Evolutionary conservation across 768 basidiomycete species (phyloP).

Genomic region (Agaricus subrufescens): DNA sequence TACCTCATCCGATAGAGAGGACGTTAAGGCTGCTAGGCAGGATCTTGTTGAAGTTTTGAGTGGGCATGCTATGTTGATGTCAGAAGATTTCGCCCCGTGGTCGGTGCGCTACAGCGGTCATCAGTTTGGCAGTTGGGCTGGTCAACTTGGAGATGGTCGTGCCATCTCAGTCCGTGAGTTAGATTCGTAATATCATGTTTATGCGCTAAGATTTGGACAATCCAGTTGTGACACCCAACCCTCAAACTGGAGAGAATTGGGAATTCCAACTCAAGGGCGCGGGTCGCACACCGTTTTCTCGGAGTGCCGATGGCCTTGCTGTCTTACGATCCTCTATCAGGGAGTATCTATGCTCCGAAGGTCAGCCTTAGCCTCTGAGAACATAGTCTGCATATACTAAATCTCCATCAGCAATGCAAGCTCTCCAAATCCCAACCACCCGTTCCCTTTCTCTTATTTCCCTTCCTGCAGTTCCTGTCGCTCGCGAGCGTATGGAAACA

Average conservation of each 20-base stretch:
- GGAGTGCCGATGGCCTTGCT: conserved; percentile 90
- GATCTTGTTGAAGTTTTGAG: conserved; percentile 80
- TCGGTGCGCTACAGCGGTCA: conserved; percentile 88
- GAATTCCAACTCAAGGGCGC: conserved; percentile 96
- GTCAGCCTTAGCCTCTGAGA: conserved; percentile 28
- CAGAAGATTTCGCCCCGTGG: conserved; percentile 69
- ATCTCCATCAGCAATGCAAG: conserved; percentile 40
- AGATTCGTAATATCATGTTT: background rate
- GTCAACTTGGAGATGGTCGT: conserved; percentile 93
- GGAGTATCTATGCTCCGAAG: conserved; percentile 92
- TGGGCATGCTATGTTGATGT: conserved; percentile 70
- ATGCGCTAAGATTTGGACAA: conserved; percentile 2
- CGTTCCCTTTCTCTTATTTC: conserved; percentile 79
- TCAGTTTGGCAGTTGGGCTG: conserved; percentile 87
- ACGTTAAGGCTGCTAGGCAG: conserved; percentile 46
- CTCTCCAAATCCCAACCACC: conserved; percentile 83
- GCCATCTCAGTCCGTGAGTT: conserved; percentile 75
- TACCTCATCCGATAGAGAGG: conserved; percentile 23
- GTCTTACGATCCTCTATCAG: conserved; percentile 93
- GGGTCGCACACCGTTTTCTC: conserved; percentile 91
- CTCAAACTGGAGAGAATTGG: conserved; percentile 50
- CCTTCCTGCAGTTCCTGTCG: conserved; percentile 67
- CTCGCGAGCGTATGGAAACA: conserved; percentile 68
- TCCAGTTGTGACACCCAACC: conserved; percentile 76
- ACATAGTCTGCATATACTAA: background rate